Evolutionary conservation across 192 early-diverging fungal species (phyloP).

Genomic region (Backusella mclennaniae): DNA sequence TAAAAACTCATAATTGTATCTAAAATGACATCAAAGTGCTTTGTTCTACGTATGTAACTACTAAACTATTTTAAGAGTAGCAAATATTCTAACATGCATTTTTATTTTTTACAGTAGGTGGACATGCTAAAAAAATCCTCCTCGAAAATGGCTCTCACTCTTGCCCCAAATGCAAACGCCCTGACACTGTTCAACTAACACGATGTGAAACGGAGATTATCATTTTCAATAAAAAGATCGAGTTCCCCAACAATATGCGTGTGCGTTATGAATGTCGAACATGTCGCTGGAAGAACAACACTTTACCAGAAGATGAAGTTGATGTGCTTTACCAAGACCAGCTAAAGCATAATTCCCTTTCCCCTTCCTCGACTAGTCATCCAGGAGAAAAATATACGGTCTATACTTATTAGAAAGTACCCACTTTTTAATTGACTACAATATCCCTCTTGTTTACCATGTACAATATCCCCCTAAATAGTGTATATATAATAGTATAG

Average conservation of each 20-base stretch:
- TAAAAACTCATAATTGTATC: neutral
- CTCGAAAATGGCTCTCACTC: slow-evolving; percentile 33
- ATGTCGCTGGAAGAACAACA: slow-evolving; percentile 34
- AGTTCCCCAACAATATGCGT: slow-evolving; percentile 28
- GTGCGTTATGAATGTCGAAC: slow-evolving; percentile 34
- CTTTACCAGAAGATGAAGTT: slow-evolving; percentile 26
- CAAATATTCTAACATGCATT: neutral
- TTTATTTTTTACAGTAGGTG: slow-evolving; percentile 22
- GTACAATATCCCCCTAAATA: neutral
- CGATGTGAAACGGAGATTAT: slow-evolving; percentile 33
- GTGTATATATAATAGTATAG: neutral
- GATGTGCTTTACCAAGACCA: neutral
- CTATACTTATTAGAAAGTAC: neutral
- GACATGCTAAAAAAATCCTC: slow-evolving; percentile 27
- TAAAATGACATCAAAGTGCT: neutral
- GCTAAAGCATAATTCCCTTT: neutral
- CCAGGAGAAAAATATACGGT: neutral
- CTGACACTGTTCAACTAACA: slow-evolving; percentile 31
- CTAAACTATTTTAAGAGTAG: neutral
- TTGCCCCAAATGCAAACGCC: slow-evolving; percentile 31
- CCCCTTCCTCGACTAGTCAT: neutral
- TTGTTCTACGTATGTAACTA: neutral
- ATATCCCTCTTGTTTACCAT: neutral
- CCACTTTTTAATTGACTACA: neutral
- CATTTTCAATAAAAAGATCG: slow-evolving; percentile 29